Evolutionary conservation across 352 stramenopile species (phyloP), one percentile per base, ranked within the genome.

Genomic region (Phytophthora podocarpi): DNA sequence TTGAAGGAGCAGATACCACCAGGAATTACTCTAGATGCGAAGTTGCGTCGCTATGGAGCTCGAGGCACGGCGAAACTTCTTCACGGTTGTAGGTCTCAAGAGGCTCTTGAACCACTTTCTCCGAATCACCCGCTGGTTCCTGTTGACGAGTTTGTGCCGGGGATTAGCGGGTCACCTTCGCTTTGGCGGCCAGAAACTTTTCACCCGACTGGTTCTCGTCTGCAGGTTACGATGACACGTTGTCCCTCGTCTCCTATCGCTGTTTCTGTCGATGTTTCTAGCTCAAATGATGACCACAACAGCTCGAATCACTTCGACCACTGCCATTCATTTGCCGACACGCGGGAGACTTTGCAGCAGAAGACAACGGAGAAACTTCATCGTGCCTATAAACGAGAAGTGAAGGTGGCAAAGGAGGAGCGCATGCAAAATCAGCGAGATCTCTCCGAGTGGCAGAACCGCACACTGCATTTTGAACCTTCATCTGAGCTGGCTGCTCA

Each of bases 11-110:
- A 66, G 37, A 74, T 81, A 31, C 32, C 64, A 4, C 58, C 69
- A 3, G 36, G 51, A 1, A 70, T 76, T 16, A 78, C 68, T 3
- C 23, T 85, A 6, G 78, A 88, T 16, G 78, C 76, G 7, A 83
- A 84, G 41, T 43, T 88, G 4, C 66, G 67, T 20, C 80, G 78
- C 0, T 90, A 90, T 53, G 80, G 80, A 13, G 78, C 74, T 4
- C 46, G 54, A 24, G 54, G 53, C 1, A 70, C 61, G 13, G 37
- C 54, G 5, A 64, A 70, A 45, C 30, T 70, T 27, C 45, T 82
- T 8, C 63, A 74, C 23, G 59, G 59, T 5, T 62, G 26, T 28
- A 31, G 53, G 10, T 70, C 61, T 39, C 37, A 55, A 24, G 61
- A 65, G 18, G 18, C 21, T 5, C 28, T 70, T 10, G 46, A 40